These are phyloP conservation scores for Gentiana macrophylla DNA, from an alignment of 257 asterid genomes.

Conservation along the genomic window DNA sequence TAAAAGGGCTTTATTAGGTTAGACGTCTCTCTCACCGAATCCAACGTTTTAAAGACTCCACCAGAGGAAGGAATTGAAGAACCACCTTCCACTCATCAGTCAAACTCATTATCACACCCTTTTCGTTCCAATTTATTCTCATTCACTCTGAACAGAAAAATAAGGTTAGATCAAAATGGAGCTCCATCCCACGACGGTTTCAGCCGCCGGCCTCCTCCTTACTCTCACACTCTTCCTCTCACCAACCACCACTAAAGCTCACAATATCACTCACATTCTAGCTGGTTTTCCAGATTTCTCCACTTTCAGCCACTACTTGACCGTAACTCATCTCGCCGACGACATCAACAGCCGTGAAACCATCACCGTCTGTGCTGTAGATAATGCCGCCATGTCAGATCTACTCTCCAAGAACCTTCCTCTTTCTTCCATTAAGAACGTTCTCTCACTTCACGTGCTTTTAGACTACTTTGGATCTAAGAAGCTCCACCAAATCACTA, in stretches of 20 bases:
- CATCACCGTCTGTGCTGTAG: conserved; percentile 58
- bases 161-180: conserved; percentile 26
- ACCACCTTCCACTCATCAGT: neutral
- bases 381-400: conserved; percentile 52
- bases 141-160: no score
- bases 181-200: conserved; percentile 16
- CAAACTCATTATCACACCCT: neutral
- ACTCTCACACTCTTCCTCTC: conserved; percentile 14
- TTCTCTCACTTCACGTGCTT: conserved; percentile 60
- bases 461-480: conserved; percentile 62
- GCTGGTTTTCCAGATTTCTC: conserved; percentile 36
- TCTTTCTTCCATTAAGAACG: conserved; percentile 26
- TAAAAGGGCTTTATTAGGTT: no score
- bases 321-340: conserved; percentile 49
- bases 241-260: conserved; percentile 29
- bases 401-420: conserved; percentile 44
- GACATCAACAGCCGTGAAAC: conserved; percentile 53
- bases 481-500: conserved; percentile 62
- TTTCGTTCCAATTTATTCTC: neutral
- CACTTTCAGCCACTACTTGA: conserved; percentile 48
- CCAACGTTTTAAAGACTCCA: neutral
- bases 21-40: neutral
- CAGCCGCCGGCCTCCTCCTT: conserved; percentile 22
- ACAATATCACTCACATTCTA: conserved; percentile 53
- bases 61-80: conserved; percentile 2